These are phyloP conservation scores for Pseudogymnoascus sp. DNA, from an alignment of 2,329 filamentous ascomycete genomes.

Conservation along the genomic window DNA sequence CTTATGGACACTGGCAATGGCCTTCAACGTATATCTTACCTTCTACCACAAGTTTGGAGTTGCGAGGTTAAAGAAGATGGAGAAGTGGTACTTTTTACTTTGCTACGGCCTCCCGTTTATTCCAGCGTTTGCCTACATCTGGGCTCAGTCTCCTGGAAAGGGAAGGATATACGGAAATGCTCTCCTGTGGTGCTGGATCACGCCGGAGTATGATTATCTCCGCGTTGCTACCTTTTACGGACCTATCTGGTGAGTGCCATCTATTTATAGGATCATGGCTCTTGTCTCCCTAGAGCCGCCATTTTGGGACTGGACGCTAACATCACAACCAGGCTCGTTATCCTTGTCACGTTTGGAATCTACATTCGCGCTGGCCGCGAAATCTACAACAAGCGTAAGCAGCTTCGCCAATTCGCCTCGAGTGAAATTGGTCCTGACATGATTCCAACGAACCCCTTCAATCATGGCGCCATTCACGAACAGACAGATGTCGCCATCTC, in stretches of 20 bases:
- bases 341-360: conserved; percentile 55
- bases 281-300: background rate
- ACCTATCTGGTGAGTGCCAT: conserved; percentile 52
- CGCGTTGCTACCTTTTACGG: conserved; percentile 70
- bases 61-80: conserved; percentile 55
- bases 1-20: conserved; percentile 75
- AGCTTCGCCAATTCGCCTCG: conserved; percentile 45
- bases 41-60: conserved; percentile 70
- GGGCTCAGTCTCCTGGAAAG: conserved; percentile 45
- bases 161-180: conserved; percentile 67
- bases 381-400: conserved; percentile 60
- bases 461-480: conserved; percentile 1
- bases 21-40: conserved; percentile 73
- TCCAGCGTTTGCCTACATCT: conserved; percentile 60
- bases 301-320: conserved; percentile 17
- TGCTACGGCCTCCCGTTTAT: conserved; percentile 71
- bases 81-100: conserved; percentile 59
- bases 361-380: conserved; percentile 59
- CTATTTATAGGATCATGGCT: background rate
- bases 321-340: conserved; percentile 44
- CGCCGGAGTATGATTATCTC: conserved; percentile 58
- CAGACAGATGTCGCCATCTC: background rate
- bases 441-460: background rate
- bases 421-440: background rate
- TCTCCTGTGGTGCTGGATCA: conserved; percentile 76